Evolutionary conservation across 176 grass and related monocot species (phyloP).

Genomic region (Hyparrhenia diplandra): DNA sequence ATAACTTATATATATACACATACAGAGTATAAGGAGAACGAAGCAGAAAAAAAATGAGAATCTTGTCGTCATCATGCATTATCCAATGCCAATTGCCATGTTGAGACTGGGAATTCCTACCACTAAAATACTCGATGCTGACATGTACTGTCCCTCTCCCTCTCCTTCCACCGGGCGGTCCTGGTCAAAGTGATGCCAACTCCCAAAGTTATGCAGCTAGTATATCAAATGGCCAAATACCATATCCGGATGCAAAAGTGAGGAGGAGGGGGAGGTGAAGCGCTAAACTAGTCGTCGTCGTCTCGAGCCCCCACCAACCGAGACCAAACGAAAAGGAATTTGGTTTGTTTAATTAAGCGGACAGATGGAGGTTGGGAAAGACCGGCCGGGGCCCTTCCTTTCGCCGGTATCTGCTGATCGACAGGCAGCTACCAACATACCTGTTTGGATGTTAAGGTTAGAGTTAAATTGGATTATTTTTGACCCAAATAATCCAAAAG

Average conservation of each 20-base stretch:
- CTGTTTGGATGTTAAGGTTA: no score
- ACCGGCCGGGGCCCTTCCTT: not conserved
- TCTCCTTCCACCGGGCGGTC: slow-evolving; percentile 13
- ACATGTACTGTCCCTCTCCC: not conserved
- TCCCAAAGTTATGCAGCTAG: slow-evolving; percentile 22
- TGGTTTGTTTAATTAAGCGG: not conserved
- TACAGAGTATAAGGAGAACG: not conserved
- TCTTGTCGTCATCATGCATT: not conserved
- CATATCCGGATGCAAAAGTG: slow-evolving; percentile 14
- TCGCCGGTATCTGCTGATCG: not conserved
- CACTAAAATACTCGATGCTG: not conserved
- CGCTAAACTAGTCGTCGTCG: slow-evolving; percentile 34
- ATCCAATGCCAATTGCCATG: slow-evolving; percentile 11
- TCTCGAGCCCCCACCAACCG: slow-evolving; percentile 27
- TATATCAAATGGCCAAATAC: not conserved
- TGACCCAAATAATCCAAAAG: no score
- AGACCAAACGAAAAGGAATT: not conserved
- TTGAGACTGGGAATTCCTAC: not conserved
- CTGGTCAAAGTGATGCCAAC: slow-evolving; percentile 34
- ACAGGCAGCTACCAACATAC: not conserved
- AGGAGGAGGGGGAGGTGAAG: not conserved
- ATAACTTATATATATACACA: no score
- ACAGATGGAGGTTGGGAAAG: not conserved
- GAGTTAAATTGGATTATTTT: no score
- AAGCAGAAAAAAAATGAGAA: not conserved